Evolutionary conservation across 169 alveolate genomes (phyloP).

Genomic region (Plasmodium falciparum): DNA sequence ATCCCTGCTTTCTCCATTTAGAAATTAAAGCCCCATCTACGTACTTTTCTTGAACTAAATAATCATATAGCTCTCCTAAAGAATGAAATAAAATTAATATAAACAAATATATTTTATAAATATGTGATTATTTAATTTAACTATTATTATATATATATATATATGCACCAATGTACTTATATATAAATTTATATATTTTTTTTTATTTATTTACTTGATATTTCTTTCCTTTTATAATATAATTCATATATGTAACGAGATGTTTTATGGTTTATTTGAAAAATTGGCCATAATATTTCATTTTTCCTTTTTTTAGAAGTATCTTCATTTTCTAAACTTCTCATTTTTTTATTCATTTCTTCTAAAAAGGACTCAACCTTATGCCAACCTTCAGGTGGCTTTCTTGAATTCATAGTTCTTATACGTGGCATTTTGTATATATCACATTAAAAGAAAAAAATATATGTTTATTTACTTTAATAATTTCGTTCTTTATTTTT

Average conservation of each 20-base stretch:
- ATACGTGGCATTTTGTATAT: constrained; percentile 78
- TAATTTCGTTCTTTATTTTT: background rate
- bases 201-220: constrained; percentile 87
- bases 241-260: constrained; percentile 95
- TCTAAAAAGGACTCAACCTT: constrained; percentile 92
- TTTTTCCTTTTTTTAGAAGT: constrained; percentile 96
- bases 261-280: constrained; percentile 96
- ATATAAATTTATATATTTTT: background rate
- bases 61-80: constrained; percentile 96
- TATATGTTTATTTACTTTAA: background rate
- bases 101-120: constrained; percentile 7
- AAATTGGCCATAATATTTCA: constrained; percentile 98
- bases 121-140: background rate
- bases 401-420: constrained; percentile 85
- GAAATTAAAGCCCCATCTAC: constrained; percentile 98
- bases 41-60: constrained; percentile 95
- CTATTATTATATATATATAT: too few species aligned
- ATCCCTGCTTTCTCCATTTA: constrained; percentile 99
- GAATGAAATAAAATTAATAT: background rate
- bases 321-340: constrained; percentile 96
- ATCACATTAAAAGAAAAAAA: constrained; percentile 1
- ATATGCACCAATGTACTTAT: too few species aligned
- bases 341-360: constrained; percentile 95
- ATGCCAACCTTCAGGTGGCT: constrained; percentile 97
- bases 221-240: constrained; percentile 94